These are phyloP conservation scores for Umbelopsis sp. DNA, from an alignment of 192 early-diverging fungal genomes.

Conservation along the genomic window DNA sequence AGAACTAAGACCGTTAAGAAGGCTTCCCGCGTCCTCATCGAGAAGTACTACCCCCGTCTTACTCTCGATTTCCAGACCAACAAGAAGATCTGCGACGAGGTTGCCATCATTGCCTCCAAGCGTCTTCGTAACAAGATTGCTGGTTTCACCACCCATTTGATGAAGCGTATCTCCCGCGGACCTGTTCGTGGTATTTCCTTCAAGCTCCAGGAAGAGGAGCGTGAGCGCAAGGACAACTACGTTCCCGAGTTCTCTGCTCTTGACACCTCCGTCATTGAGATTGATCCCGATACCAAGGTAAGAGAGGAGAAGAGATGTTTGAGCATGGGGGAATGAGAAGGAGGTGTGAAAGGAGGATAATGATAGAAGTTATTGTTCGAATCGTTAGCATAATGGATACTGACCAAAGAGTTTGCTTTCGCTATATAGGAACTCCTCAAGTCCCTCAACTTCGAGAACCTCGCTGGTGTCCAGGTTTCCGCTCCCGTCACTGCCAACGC, in stretches of 20 bases:
- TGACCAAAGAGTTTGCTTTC: background rate
- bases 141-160: conserved; percentile 99
- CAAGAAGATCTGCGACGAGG: conserved; percentile 98
- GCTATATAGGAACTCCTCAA: conserved; percentile 82
- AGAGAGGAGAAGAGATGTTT: background rate
- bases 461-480: conserved; percentile 79
- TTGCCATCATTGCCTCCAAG: conserved; percentile 98
- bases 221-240: conserved; percentile 99
- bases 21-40: conserved; percentile 99
- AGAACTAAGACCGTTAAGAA: conserved; percentile 99
- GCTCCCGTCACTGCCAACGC: conserved; percentile 35
- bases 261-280: conserved; percentile 85
- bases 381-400: too few relatives aligned
- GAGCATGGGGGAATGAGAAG: too few relatives aligned
- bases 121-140: conserved; percentile 99
- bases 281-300: conserved; percentile 93
- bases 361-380: too few relatives aligned
- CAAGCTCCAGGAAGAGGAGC: conserved; percentile 99
- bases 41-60: conserved; percentile 99
- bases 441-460: conserved; percentile 92
- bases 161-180: conserved; percentile 98
- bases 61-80: conserved; percentile 99
- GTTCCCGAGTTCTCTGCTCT: conserved; percentile 99
- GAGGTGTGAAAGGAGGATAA: too few relatives aligned
- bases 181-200: conserved; percentile 99